These are phyloP conservation scores for Sergeia podlipaevii DNA, from an alignment of 208 protist species.

Conservation along the genomic window DNA sequence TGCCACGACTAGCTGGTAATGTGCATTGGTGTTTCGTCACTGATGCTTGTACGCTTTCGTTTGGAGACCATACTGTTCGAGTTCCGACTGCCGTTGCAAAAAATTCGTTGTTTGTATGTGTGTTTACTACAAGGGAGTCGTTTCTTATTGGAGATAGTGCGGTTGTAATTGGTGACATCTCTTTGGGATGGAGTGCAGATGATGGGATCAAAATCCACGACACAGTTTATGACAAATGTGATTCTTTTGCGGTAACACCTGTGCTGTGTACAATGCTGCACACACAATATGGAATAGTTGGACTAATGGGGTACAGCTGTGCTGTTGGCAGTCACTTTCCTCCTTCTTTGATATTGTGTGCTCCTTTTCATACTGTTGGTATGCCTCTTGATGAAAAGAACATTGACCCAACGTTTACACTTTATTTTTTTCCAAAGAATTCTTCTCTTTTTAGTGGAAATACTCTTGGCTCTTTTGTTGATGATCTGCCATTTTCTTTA, in stretches of 20 bases:
- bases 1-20: neutral
- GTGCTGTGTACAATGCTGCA: slow-evolving; percentile 29
- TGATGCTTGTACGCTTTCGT: slow-evolving; percentile 7
- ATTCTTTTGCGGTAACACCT: slow-evolving; percentile 14
- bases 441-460: slow-evolving; percentile 12
- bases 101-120: slow-evolving; percentile 1
- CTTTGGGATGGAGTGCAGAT: neutral
- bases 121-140: slow-evolving; percentile 15
- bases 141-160: slow-evolving; percentile 24
- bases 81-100: slow-evolving; percentile 7
- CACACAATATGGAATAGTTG: slow-evolving; percentile 22
- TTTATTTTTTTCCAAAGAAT: slow-evolving; percentile 18
- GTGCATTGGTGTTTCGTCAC: slow-evolving; percentile 11
- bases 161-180: slow-evolving; percentile 19
- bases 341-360: slow-evolving; percentile 14
- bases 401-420: slow-evolving; percentile 12
- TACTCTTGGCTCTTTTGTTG: slow-evolving; percentile 14
- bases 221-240: neutral
- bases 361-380: slow-evolving; percentile 4
- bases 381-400: slow-evolving; percentile 20
- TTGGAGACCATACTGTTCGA: slow-evolving; percentile 9
- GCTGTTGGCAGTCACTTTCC: slow-evolving; percentile 21
- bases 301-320: slow-evolving; percentile 19
- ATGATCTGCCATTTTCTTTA: slow-evolving; percentile 14
- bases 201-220: neutral